phyloP scores from a whole-genome alignment of 306 rosid genomes.

The Pueraria montana region DNA sequence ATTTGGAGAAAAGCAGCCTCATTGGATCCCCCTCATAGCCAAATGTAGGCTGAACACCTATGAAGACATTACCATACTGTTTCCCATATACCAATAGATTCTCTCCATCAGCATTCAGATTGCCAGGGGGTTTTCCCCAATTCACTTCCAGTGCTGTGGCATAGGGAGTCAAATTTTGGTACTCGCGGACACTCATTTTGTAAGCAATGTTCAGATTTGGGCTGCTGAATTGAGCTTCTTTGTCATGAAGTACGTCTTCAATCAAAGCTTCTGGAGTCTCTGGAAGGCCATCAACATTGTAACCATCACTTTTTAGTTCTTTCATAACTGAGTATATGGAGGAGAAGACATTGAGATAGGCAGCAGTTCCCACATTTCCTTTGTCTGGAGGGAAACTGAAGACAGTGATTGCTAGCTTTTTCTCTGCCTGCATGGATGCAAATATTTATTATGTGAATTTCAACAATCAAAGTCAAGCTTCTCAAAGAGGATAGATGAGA shows the following conservation, averaged over 20 bases:
- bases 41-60: constrained; percentile 97
- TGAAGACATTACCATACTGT: constrained; percentile 91
- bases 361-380: constrained; percentile 98
- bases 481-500: constrained; percentile 20
- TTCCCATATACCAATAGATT: constrained; percentile 93
- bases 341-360: constrained; percentile 93
- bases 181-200: constrained; percentile 92
- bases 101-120: constrained; percentile 97
- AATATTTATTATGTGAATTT: constrained; percentile 31
- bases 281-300: constrained; percentile 90
- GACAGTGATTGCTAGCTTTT: constrained; percentile 90
- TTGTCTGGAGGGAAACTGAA: constrained; percentile 99
- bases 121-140: constrained; percentile 99
- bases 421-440: constrained; percentile 71
- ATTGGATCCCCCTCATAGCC: constrained; percentile 99
- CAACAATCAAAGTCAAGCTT: constrained; percentile 35
- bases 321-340: constrained; percentile 90
- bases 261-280: constrained; percentile 94
- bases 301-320: constrained; percentile 87
- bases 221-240: constrained; percentile 98
- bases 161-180: constrained; percentile 86
- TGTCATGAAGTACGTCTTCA: constrained; percentile 92
- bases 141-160: constrained; percentile 87
- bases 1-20: constrained; percentile 97
- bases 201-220: constrained; percentile 92